Percentiles rank a stretch among this genome's conserved stretches.
Conservation (phyloP, 805 yeast species). For the Starmerella geochares region DNA sequence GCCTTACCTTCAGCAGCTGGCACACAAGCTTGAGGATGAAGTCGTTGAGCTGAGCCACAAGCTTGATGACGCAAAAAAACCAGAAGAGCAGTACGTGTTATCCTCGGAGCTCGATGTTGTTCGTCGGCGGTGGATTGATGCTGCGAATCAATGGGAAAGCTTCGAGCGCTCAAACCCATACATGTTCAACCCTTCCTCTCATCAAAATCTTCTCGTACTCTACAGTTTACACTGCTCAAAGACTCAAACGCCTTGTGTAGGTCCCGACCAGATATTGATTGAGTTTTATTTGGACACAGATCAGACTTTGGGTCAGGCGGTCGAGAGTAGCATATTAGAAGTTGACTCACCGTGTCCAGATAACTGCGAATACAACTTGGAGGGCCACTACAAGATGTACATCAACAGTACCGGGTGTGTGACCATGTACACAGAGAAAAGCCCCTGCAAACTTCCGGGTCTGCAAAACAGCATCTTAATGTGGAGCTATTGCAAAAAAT, state of each 20-base stretch:
- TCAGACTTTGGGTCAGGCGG: constrained; percentile 75
- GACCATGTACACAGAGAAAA: constrained; percentile 61
- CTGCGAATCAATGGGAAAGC: constrained; percentile 59
- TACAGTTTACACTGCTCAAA: constrained; percentile 74
- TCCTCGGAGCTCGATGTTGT: constrained; percentile 28
- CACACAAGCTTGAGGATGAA: constrained; percentile 43
- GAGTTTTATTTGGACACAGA: constrained; percentile 89
- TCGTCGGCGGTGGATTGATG: constrained; percentile 32
- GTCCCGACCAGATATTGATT: constrained; percentile 74
- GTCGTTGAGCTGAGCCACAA: constrained; percentile 22
- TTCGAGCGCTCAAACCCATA: constrained; percentile 44
- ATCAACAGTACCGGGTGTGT: constrained; percentile 81
- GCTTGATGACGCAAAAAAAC: constrained; percentile 1
- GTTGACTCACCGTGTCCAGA: constrained; percentile 62
- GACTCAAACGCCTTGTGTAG: constrained; percentile 83
- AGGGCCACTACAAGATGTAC: constrained; percentile 74
- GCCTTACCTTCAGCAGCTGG: constrained; percentile 52
- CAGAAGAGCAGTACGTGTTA: constrained; percentile 27
- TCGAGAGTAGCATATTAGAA: constrained; percentile 68
- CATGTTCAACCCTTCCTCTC: constrained; percentile 57
- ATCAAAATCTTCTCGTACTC: constrained; percentile 67
- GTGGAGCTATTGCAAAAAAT: constrained; percentile 84
- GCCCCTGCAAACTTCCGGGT: constrained; percentile 48
- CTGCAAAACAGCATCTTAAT: constrained; percentile 60
- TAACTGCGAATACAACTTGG: constrained; percentile 60